Evolutionary conservation across 148 eudicot species (phyloP), one percentile per base, ranked within the genome.

Genomic region (Amaranthus cruentus): DNA sequence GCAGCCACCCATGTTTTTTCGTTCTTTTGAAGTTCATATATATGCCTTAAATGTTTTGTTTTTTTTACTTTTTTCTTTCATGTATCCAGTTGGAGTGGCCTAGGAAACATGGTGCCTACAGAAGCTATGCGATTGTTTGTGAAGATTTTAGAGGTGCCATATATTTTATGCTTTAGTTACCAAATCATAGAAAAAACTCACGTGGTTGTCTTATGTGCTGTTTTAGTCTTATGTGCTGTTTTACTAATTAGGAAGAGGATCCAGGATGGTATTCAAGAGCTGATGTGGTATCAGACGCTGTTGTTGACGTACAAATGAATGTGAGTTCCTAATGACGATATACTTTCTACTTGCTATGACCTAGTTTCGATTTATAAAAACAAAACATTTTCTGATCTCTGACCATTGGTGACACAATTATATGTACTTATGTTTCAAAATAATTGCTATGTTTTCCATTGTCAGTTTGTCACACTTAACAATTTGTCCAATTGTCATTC

Each of bases 121-220:
- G 99, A 95, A 81, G 99, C 99, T 78, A 95, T 95, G 99, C 96
- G 97, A 73, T 88, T 92, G 53, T 95, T 95, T 86, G 99, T 95
- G 75, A 95, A 92, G 85, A 92, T 92, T 80, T 83, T 92, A 69
- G 99, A 95, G 97, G 99, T 95, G 73, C 53, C 78, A 42, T 14
- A 61, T 9, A 63, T 50, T 73, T 49, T 18, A 64, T 58, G 38
- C 50, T 73, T 14, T 62, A 60, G 54, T 72, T 69, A 6, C 50
- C 6, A 44, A 43, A 56, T 67, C 0, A 4, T 76, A 66, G 56
- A 15, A 44, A 61, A 48, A 73, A 67, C 44, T 68, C 7, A 55
- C 6, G 62, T 53, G 11, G 46, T 68, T 52, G n/a, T 52, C 55
- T 49, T 44, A 3, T 55, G 62, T 51, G 47, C 59, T 7, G 62